Conservation (phyloP, 805 yeast genomes). For the Starmerella asiatica region DNA sequence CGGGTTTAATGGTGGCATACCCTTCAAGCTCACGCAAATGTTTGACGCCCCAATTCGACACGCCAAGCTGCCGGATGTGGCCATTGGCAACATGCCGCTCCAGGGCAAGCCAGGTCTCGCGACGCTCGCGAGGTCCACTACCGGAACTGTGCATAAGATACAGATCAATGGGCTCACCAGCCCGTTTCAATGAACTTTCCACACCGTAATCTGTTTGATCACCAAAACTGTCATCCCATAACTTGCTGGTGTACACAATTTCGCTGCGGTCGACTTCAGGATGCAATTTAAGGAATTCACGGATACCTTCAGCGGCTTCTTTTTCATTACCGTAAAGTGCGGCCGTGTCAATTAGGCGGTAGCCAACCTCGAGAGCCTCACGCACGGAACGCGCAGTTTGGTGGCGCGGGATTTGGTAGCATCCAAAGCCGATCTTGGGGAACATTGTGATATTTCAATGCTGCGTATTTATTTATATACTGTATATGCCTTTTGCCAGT, state of each 20-base stretch:
- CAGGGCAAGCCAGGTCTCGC: conserved; percentile 42
- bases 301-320: conserved; percentile 48
- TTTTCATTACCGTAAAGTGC: conserved; percentile 50
- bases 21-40: conserved; percentile 45
- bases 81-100: conserved; percentile 44
- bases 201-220: conserved; percentile 45
- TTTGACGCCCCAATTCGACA: conserved; percentile 46
- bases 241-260: conserved; percentile 47
- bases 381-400: conserved; percentile 31
- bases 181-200: conserved; percentile 38
- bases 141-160: conserved; percentile 40
- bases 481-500: no score
- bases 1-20: conserved; percentile 33
- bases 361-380: conserved; percentile 48
- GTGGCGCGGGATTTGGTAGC: conserved; percentile 18
- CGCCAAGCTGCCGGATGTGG: conserved; percentile 42
- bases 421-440: conserved; percentile 24
- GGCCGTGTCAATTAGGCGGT: conserved; percentile 65
- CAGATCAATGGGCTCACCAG: conserved; percentile 57
- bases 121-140: conserved; percentile 24
- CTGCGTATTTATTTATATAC: no score
- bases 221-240: conserved; percentile 58
- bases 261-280: conserved; percentile 39
- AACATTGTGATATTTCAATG: no score
- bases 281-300: conserved; percentile 38